phyloP scores from a whole-genome alignment of 2,329 filamentous ascomycete genomes.

The Camillea tinctor region DNA sequence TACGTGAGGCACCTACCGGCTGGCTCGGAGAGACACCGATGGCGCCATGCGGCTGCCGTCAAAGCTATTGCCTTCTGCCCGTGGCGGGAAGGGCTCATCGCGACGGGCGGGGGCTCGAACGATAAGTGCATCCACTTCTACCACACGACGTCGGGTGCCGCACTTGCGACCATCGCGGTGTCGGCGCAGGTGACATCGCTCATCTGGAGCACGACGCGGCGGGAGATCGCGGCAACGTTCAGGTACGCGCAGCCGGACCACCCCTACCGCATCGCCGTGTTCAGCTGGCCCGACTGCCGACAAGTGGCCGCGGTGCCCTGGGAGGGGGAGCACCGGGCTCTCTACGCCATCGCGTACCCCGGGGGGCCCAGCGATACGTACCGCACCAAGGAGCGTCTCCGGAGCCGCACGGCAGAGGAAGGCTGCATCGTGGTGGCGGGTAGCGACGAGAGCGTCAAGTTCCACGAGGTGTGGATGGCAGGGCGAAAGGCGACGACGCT shows the following conservation, averaged over 20 bases:
- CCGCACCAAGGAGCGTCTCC: conserved; percentile 51
- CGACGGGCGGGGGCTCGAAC: conserved; percentile 89
- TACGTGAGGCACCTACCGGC: conserved; percentile 47
- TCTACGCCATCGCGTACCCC: conserved; percentile 88
- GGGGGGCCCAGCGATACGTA: conserved; percentile 41
- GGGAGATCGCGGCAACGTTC: conserved; percentile 91
- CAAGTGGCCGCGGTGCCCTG: conserved; percentile 84
- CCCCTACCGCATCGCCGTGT: conserved; percentile 83
- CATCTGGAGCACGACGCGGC: conserved; percentile 81
- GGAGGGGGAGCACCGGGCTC: conserved; percentile 73
- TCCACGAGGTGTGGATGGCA: conserved; percentile 90
- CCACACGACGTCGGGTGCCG: conserved; percentile 78
- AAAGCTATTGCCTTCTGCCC: conserved; percentile 97
- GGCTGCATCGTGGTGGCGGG: conserved; percentile 89
- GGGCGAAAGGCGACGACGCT: conserved; percentile 52
- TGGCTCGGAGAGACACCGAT: conserved; percentile 66
- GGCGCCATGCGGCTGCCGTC: conserved; percentile 81
- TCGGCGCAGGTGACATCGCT: conserved; percentile 90
- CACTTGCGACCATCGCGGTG: conserved; percentile 86
- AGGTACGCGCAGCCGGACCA: conserved; percentile 92
- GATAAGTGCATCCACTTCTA: conserved; percentile 97
- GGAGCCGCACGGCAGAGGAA: conserved; percentile 58
- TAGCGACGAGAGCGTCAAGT: conserved; percentile 89
- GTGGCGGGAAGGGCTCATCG: conserved; percentile 83
- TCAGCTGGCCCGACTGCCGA: conserved; percentile 88